Evolutionary conservation across 1,284 basidiomycete genomes (phyloP), one percentile per base, ranked within the genome.

Genomic region (Ustilago esculenta): DNA sequence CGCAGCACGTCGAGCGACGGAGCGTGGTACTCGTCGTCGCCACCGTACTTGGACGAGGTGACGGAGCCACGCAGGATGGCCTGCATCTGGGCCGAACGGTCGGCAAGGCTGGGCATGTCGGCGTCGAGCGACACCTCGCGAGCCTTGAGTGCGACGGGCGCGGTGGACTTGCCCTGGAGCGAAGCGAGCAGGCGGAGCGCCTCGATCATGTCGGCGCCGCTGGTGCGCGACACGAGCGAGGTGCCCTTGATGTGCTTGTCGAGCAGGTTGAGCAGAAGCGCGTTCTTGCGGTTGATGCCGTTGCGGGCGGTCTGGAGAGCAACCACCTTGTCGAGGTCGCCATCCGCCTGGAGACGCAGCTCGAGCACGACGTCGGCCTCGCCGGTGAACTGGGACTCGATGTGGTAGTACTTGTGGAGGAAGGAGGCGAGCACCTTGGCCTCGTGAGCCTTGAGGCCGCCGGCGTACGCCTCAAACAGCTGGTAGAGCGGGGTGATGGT

Each of bases 61-160:
- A 97, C 90, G 0, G 95, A 91, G 34, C 90, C 86, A 83, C 91
- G 93, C 51, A 99, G 87, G 54, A 98, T 91, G 25, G 88, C 86
- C 85, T 97, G 94, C 90, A 99, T 95, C 84, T 99, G 96, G 23
- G 88, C 85, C 50, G 89, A 85, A 66, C 96, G 91, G 82, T 98
- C 96, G 79, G 95, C 92, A 80, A 94, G 94, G 32, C 93, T 96
- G 14, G 96, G 96, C 87, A 98, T 90, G 82, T 95, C 92, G 48
- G 92, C 92, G 29, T 92, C 87, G 76, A 99, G 97, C 63, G 97
- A 87, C 10, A 98, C 96, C 84, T 99, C 96, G 48, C 96, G 91
- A 43, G 96, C 95, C 84, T 97, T 98, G 76, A 99, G 85, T 3
- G 94, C 88, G 17, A 81, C 77, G 11, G 80, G 77, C 11, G 80